phyloP scores from a whole-genome alignment of 2,329 filamentous ascomycete species.

The Cytospora piceicola region DNA sequence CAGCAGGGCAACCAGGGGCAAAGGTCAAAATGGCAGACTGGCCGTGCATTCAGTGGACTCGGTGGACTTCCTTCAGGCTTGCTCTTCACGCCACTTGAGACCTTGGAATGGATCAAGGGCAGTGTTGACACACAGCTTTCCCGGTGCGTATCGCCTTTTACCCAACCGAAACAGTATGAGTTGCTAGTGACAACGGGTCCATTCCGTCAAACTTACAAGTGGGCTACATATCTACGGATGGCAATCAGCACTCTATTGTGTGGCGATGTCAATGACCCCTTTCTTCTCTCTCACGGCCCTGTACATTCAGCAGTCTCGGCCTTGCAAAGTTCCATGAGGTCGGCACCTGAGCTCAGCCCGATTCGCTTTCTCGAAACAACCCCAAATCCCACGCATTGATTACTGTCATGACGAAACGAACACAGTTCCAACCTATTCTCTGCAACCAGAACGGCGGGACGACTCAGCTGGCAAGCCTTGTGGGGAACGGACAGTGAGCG shows the following conservation, averaged over 20 bases:
- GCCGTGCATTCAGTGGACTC: neutral
- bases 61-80: neutral
- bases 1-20: neutral
- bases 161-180: neutral
- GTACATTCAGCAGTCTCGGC: slow-evolving; percentile 16
- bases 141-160: neutral
- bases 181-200: neutral
- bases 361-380: neutral
- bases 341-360: slow-evolving; percentile 1
- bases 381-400: neutral
- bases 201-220: neutral
- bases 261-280: neutral
- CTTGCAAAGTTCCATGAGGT: slow-evolving; percentile 26
- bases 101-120: neutral
- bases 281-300: neutral
- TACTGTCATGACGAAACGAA: slow-evolving; percentile 24
- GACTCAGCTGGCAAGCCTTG: slow-evolving; percentile 7
- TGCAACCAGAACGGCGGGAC: slow-evolving; percentile 7
- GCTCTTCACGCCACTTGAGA: neutral
- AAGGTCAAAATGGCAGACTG: neutral
- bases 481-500: slow-evolving; percentile 16
- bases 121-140: neutral
- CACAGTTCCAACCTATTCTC: slow-evolving; percentile 13
- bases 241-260: neutral
- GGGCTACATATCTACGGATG: neutral